phyloP scores from a whole-genome alignment of 768 basidiomycete genomes.

The Mycena epipterygia region DNA sequence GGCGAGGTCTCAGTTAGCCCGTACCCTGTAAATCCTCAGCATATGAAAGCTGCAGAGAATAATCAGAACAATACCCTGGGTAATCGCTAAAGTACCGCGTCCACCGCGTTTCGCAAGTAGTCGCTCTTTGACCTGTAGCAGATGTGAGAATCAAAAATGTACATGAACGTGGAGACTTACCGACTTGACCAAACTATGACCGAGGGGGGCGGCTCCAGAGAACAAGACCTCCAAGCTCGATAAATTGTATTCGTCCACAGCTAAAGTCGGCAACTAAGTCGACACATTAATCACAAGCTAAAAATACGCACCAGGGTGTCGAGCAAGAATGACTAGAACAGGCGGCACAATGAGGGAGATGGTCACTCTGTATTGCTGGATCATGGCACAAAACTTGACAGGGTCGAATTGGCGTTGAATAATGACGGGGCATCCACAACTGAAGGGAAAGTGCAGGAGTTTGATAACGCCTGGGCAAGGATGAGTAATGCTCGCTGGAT shows the following conservation, averaged over 20 bases:
- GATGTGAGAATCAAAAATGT: slow-evolving; percentile 17
- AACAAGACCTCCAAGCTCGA: slow-evolving; percentile 68
- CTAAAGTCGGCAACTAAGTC: slow-evolving; percentile 46
- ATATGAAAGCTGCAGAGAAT: background rate
- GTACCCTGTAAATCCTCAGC: slow-evolving; percentile 61
- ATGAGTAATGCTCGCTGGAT: too few relatives aligned
- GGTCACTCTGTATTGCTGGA: slow-evolving; percentile 77
- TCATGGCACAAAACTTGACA: slow-evolving; percentile 69
- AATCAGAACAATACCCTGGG: slow-evolving; percentile 61
- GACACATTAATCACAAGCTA: background rate
- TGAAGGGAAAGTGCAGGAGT: slow-evolving; percentile 71
- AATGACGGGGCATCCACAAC: slow-evolving; percentile 63
- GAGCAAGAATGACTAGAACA: slow-evolving; percentile 81
- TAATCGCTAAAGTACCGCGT: slow-evolving; percentile 56
- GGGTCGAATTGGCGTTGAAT: slow-evolving; percentile 83
- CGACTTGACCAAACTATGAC: slow-evolving; percentile 68
- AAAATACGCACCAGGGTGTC: slow-evolving; percentile 71
- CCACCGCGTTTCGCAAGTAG: slow-evolving; percentile 53
- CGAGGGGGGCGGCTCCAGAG: slow-evolving; percentile 88
- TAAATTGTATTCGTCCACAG: slow-evolving; percentile 76
- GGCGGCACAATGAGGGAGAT: slow-evolving; percentile 80
- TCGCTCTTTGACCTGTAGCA: slow-evolving; percentile 51
- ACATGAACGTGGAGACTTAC: slow-evolving; percentile 41
- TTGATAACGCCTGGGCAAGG: slow-evolving; percentile 65
- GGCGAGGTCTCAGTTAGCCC: slow-evolving; percentile 90